phyloP scores from a whole-genome alignment of 768 basidiomycete genomes.

The Lactarius trivialis region DNA sequence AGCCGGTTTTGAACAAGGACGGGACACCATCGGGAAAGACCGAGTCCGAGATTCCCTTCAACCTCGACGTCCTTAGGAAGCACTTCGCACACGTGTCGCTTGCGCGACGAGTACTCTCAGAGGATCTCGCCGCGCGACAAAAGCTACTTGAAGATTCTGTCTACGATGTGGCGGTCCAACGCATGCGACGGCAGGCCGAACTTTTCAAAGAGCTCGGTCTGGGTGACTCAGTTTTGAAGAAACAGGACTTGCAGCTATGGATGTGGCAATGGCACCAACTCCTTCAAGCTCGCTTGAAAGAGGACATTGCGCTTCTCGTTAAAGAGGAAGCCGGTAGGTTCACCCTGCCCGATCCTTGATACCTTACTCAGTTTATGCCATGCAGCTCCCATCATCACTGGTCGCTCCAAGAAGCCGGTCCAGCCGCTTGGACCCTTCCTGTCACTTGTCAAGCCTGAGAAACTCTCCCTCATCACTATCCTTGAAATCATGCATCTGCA shows the following conservation, averaged over 20 bases:
- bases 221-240: conserved; percentile 38
- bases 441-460: conserved; percentile 63
- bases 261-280: conserved; percentile 83
- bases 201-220: conserved; percentile 53
- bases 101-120: conserved; percentile 55
- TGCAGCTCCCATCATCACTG: neutral
- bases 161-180: conserved; percentile 73
- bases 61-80: conserved; percentile 61
- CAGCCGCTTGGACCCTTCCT: conserved; percentile 61
- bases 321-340: conserved; percentile 30
- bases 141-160: conserved; percentile 79
- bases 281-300: conserved; percentile 44
- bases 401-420: neutral
- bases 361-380: neutral
- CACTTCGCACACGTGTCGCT: conserved; percentile 60
- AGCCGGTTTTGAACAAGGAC: conserved; percentile 21
- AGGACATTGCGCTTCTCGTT: conserved; percentile 44
- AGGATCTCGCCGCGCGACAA: conserved; percentile 69
- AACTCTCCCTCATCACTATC: conserved; percentile 82
- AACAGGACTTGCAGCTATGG: conserved; percentile 56
- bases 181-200: conserved; percentile 57
- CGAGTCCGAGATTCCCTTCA: conserved; percentile 53
- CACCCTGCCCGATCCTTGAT: neutral
- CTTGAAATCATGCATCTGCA: conserved; percentile 81
- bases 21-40: conserved; percentile 22